These are phyloP conservation scores for Naegleria fowleri DNA, from an alignment of 208 protist species.

Conservation along the genomic window DNA sequence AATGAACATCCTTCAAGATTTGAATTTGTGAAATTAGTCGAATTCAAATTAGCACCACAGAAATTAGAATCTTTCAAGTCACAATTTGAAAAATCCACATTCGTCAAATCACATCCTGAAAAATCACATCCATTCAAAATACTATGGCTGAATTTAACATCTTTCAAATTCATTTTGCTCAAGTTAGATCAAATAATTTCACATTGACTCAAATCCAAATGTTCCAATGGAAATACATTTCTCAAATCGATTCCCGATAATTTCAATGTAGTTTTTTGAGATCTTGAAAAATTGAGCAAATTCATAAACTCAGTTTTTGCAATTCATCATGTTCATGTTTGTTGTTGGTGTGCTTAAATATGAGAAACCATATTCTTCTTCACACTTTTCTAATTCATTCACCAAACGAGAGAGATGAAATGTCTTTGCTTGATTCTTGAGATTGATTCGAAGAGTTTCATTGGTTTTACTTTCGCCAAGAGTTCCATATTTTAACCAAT, in stretches of 20 bases:
- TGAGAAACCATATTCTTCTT: no score
- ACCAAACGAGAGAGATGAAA: no score
- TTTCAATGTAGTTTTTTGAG: neutral
- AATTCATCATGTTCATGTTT: no score
- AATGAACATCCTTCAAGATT: no score
- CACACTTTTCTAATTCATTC: no score
- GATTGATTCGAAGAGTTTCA: no score
- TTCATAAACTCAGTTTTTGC: neutral
- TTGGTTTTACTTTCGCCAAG: no score
- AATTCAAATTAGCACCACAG: neutral
- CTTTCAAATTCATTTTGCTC: neutral
- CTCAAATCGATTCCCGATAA: neutral
- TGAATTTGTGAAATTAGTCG: neutral
- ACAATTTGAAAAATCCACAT: neutral
- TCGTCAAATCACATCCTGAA: neutral
- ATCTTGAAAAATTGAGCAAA: neutral
- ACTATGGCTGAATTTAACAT: neutral
- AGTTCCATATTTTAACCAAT: no score
- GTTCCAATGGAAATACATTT: neutral
- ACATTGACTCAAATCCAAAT: neutral
- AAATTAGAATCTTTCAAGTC: neutral
- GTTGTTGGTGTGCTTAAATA: no score
- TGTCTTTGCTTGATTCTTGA: no score
- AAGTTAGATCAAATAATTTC: neutral
- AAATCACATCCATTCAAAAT: neutral